Evolutionary conservation across 495 filamentous ascomycete genomes (phyloP).

Genomic region (Penicillium subrubescens): DNA sequence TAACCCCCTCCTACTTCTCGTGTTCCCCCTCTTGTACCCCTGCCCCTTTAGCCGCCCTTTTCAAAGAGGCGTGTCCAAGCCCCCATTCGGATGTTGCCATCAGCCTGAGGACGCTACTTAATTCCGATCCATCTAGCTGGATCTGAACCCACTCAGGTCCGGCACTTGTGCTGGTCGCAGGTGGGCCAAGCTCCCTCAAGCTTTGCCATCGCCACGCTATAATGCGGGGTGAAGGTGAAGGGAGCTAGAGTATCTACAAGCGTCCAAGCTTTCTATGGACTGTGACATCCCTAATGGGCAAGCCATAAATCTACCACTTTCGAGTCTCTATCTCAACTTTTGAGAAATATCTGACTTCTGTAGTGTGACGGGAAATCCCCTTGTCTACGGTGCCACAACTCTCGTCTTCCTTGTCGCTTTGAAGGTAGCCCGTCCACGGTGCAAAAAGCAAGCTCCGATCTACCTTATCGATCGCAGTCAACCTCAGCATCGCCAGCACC

Average conservation of each 20-base stretch:
- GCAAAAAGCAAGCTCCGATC: constrained; percentile 25
- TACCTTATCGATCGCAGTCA: constrained; percentile 27
- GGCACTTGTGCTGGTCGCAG: neutral
- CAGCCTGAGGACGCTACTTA: neutral
- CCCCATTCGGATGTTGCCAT: neutral
- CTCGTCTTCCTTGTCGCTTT: constrained; percentile 28
- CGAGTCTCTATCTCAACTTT: neutral
- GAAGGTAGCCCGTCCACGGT: constrained; percentile 15
- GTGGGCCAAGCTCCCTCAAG: neutral
- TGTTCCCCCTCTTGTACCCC: neutral
- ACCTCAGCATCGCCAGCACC: constrained; percentile 10
- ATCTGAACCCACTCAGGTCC: neutral
- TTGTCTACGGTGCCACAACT: constrained; percentile 35
- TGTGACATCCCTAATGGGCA: neutral
- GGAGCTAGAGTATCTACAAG: neutral
- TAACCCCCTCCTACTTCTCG: neutral
- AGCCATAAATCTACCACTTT: neutral
- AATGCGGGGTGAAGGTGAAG: neutral
- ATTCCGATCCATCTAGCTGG: neutral
- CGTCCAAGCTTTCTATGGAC: neutral
- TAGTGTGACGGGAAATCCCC: constrained; percentile 36
- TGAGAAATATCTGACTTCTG: neutral
- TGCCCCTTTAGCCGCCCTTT: neutral
- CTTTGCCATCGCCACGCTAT: neutral
- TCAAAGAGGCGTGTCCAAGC: neutral